Percentiles rank a stretch among this genome's conserved stretches.
Conservation (phyloP, 345 rosid genomes). For the Moringa oleifera region DNA sequence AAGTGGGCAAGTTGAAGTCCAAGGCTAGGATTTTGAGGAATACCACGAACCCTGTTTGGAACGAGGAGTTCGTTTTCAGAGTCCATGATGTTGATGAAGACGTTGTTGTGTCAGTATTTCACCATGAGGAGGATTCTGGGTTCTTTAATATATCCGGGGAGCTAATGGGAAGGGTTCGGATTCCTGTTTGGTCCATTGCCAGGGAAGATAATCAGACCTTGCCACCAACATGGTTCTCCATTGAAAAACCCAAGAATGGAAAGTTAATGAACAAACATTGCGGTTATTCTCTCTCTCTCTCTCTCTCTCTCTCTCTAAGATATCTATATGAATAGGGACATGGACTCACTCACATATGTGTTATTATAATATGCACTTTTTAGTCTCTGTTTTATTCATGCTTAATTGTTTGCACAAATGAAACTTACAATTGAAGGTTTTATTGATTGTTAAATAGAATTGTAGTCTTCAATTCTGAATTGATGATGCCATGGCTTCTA, state of each 20-base stretch:
- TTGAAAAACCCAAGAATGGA: conserved; percentile 40
- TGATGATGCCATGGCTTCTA: too few species aligned
- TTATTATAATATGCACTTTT: too few species aligned
- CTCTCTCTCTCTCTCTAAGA: background rate
- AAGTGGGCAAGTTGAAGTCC: conserved; percentile 57
- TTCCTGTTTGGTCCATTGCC: conserved; percentile 45
- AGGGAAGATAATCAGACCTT: conserved; percentile 48
- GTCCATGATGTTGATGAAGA: conserved; percentile 29
- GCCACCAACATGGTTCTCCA: conserved; percentile 77
- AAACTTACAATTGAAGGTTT: too few species aligned
- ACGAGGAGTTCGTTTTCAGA: conserved; percentile 72
- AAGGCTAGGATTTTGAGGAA: conserved; percentile 47
- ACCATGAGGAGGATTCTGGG: conserved; percentile 34
- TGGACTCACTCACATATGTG: too few species aligned
- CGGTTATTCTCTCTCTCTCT: conserved; percentile 37
- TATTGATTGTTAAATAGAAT: background rate
- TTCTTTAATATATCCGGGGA: conserved; percentile 37
- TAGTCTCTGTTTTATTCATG: background rate
- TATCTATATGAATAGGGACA: too few species aligned
- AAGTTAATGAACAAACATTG: conserved; percentile 41
- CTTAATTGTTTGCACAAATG: background rate
- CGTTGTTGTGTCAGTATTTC: conserved; percentile 44
- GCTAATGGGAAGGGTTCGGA: conserved; percentile 47
- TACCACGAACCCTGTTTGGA: conserved; percentile 53
- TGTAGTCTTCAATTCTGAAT: too few species aligned